Evolutionary conservation across 306 rosid genomes (phyloP).

Genomic region (Casuarina cunninghamiana): DNA sequence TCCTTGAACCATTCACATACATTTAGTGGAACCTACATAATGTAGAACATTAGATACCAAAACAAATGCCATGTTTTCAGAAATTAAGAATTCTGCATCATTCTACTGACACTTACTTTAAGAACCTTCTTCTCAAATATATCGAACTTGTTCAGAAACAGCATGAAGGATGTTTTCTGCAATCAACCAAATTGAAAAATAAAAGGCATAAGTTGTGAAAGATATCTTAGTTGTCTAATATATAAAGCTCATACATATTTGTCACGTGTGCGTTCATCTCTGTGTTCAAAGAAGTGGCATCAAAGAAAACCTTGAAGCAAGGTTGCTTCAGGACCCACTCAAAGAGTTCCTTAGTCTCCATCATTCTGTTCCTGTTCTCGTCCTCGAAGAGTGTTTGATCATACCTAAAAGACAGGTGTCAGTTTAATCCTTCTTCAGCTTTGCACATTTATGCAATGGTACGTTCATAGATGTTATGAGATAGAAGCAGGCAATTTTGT

Average conservation of each 20-base stretch:
- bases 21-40: slow-evolving; percentile 79
- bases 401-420: slow-evolving; percentile 57
- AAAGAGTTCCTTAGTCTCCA: slow-evolving; percentile 93
- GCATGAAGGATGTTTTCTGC: slow-evolving; percentile 99
- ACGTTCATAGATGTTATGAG: slow-evolving; percentile 1
- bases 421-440: slow-evolving; percentile 28
- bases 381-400: slow-evolving; percentile 99
- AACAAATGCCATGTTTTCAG: slow-evolving; percentile 24
- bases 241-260: slow-evolving; percentile 16
- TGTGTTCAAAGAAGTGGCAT: slow-evolving; percentile 8
- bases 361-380: slow-evolving; percentile 90
- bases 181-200: slow-evolving; percentile 15
- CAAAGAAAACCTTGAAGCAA: slow-evolving; percentile 81
- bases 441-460: slow-evolving; percentile 13
- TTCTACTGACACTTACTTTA: slow-evolving; percentile 52
- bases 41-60: slow-evolving; percentile 31
- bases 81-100: slow-evolving; percentile 16
- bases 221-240: slow-evolving; percentile 6
- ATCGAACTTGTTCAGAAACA: slow-evolving; percentile 94
- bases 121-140: slow-evolving; percentile 94
- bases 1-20: slow-evolving; percentile 94
- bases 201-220: slow-evolving; percentile 14
- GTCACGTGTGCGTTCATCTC: not conserved
- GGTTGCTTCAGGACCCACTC: slow-evolving; percentile 97
- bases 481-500: slow-evolving; percentile 3